A percentile compares a stretch with the other conserved stretches of the same genome.
Conservation (phyloP, 2,329 filamentous ascomycete genomes). For the Fusarium beomiforme region DNA sequence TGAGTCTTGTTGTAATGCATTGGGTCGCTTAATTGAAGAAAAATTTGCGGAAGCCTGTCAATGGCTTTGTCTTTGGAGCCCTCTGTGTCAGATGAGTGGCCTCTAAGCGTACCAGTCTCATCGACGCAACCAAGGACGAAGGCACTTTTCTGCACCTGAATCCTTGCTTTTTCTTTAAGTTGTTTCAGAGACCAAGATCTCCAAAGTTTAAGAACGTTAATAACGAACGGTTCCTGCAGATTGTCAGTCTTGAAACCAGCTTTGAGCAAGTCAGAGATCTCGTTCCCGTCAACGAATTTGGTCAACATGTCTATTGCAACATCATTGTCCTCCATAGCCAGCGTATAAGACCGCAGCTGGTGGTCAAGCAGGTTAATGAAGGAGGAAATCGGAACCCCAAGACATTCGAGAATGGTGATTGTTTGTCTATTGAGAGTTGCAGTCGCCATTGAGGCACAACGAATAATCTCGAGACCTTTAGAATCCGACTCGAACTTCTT, state of each 20-base stretch:
- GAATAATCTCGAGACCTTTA: slow-evolving; percentile 84
- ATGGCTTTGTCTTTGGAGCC: slow-evolving; percentile 54
- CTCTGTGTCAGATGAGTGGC: slow-evolving; percentile 67
- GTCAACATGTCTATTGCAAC: slow-evolving; percentile 75
- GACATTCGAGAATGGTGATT: slow-evolving; percentile 82
- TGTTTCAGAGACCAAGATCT: slow-evolving; percentile 88
- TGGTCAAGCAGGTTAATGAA: slow-evolving; percentile 74
- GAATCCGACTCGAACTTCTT: slow-evolving; percentile 82
- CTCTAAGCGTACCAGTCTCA: slow-evolving; percentile 79
- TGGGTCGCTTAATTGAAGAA: slow-evolving; percentile 78
- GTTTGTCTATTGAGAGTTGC: slow-evolving; percentile 91
- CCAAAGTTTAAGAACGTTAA: slow-evolving; percentile 85
- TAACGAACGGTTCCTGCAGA: slow-evolving; percentile 79
- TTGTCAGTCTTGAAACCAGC: slow-evolving; percentile 78
- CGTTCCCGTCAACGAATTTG: slow-evolving; percentile 85
- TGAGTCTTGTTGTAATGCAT: slow-evolving; percentile 64
- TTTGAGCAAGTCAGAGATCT: slow-evolving; percentile 81
- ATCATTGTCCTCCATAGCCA: slow-evolving; percentile 72
- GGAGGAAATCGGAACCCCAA: slow-evolving; percentile 74
- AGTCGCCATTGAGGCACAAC: slow-evolving; percentile 77
- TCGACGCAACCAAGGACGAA: slow-evolving; percentile 91
- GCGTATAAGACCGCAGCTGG: slow-evolving; percentile 75
- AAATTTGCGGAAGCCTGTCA: slow-evolving; percentile 80
- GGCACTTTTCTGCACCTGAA: slow-evolving; percentile 82
- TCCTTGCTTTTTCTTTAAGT: slow-evolving; percentile 91